Base-by-base conservation (phyloP, 2,329 filamentous ascomycete genomes). In the Colletotrichum sp. region DNA sequence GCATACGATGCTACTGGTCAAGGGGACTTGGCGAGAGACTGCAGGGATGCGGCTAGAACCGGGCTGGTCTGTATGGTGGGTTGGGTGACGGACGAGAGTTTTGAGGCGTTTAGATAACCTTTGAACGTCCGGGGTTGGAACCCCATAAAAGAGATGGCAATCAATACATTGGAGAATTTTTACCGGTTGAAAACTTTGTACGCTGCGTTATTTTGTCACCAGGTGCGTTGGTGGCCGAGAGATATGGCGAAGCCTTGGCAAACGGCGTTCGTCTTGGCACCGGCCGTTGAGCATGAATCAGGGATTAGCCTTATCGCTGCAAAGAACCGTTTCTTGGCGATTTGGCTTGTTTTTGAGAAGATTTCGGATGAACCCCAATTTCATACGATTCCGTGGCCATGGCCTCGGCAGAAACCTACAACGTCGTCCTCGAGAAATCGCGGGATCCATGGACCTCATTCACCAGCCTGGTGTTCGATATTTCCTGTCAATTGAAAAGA, bases 41-140 rank as follows among this genome's bases (percentile, higher is more conserved):
- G 81, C 62, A 62, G 79, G 6, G 79, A 80, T 36, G 83, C 83
- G 3, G 82, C 80, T 7, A 78, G 78, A 76, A 78, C 82, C 63
- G 83, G 83, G 8, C 80, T 82, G 70, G 79, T 71, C 68, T 77
- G 83, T 62, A 80, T 85, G 34, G 83, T 83, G 1, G 84, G 83
- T 2, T 85, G 80, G 52, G 80, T 82, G 21, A 81, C 81, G 36
- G 80, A 85, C 36, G 72, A 77, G 36, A 71, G 60, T 12, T 78
- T 76, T 32, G 44, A 63, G 49, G 63, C 69, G 15, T 77, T 78
- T 18, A 63, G 65, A 24, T 78, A 49, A 30, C 15, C 5, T 44
- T 44, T 32, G 8, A 2, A 21, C 6, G 2, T 60, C 26, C 5
- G 5, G 57, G 57, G 16, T n/a, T 3, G 16, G 57, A 32, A 8